Conservation (phyloP, 2,329 filamentous ascomycete species). For the Sordariomycetes sp. region DNA sequence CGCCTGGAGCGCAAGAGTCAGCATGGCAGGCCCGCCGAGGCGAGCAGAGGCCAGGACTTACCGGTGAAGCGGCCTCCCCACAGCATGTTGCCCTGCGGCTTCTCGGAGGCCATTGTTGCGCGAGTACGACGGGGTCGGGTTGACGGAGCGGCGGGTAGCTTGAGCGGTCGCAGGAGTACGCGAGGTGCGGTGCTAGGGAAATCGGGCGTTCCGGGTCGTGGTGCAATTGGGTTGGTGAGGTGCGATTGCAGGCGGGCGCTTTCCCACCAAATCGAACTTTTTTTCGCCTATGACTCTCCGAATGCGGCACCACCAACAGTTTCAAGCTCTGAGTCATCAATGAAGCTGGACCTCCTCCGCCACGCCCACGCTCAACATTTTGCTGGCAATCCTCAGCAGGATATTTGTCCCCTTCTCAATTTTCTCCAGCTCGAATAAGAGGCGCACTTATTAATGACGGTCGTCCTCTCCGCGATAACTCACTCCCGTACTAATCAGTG, state of each 20-base stretch:
- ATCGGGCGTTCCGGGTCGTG: neutral
- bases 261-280: neutral
- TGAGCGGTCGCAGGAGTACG: neutral
- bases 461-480: too few species aligned
- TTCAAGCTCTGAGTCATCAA: neutral
- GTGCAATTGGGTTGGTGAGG: neutral
- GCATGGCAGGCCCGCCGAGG: neutral
- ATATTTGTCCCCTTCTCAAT: too few species aligned
- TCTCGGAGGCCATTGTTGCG: slow-evolving; percentile 16
- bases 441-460: too few species aligned
- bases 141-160: neutral
- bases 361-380: too few species aligned
- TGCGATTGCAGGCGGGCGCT: neutral
- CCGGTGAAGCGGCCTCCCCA: slow-evolving; percentile 41
- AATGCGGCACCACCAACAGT: neutral
- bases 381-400: too few species aligned
- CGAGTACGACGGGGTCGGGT: neutral
- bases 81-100: slow-evolving; percentile 20
- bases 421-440: too few species aligned
- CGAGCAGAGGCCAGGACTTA: slow-evolving; percentile 12
- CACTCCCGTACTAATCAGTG: too few species aligned
- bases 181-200: neutral
- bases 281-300: neutral
- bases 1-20: slow-evolving; percentile 40
- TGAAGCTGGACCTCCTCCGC: neutral